Evolutionary conservation across 257 asterid species (phyloP).

Genomic region (Cynanchum wilfordii): DNA sequence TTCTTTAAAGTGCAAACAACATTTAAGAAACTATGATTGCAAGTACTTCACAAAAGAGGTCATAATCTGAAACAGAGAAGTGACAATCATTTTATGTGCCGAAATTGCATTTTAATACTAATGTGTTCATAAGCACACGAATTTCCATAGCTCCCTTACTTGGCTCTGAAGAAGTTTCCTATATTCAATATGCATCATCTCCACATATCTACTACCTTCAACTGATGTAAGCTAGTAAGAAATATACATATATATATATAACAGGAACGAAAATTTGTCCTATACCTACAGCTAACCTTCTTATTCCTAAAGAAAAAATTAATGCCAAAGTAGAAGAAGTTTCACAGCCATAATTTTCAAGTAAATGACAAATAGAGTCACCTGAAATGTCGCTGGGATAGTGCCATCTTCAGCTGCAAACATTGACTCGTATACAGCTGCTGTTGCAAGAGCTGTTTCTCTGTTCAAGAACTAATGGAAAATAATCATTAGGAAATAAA

Average conservation of each 20-base stretch:
- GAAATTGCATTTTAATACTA: not conserved
- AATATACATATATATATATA: not conserved
- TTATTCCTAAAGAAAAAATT: not conserved
- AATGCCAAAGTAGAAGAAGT: not conserved
- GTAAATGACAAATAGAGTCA: slow-evolving; percentile 15
- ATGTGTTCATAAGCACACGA: not conserved
- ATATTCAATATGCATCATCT: not conserved
- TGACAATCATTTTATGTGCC: not conserved
- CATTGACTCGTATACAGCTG: slow-evolving; percentile 90
- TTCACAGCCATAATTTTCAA: not conserved
- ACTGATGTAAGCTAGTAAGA: not conserved
- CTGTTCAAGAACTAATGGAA: slow-evolving; percentile 63
- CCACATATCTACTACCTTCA: not conserved
- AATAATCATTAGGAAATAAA: not conserved
- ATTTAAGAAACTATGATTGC: not conserved
- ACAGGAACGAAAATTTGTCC: not conserved
- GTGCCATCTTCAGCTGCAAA: slow-evolving; percentile 95
- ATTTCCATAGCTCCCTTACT: not conserved
- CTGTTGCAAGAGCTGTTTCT: slow-evolving; percentile 89
- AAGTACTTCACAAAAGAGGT: not conserved
- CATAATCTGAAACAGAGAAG: not conserved
- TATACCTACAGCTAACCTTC: not conserved
- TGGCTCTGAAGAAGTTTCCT: not conserved
- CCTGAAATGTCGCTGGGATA: slow-evolving; percentile 95
- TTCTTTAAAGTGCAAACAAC: not conserved